Evolutionary conservation across 2,329 filamentous ascomycete species (phyloP).

Genomic region (Ophiostoma ips): DNA sequence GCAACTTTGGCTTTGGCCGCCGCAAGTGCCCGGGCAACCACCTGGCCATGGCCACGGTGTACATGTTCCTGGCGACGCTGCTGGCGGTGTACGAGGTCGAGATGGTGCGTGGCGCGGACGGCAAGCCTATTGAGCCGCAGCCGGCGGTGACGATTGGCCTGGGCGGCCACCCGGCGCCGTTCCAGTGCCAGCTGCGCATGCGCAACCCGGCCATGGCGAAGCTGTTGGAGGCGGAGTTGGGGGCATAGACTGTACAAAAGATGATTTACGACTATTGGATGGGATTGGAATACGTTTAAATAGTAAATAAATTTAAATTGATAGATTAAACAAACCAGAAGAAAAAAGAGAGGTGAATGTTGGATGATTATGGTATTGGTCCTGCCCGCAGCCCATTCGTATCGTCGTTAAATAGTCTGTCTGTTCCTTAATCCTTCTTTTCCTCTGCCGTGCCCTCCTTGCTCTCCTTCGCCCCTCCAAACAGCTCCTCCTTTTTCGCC

Average conservation of each 20-base stretch:
- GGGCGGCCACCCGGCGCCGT: slow-evolving; percentile 15
- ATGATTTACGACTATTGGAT: not conserved
- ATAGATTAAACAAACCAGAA: no score
- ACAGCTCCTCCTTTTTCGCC: slow-evolving; percentile 31
- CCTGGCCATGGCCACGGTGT: slow-evolving; percentile 32
- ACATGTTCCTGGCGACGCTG: slow-evolving; percentile 26
- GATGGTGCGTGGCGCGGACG: slow-evolving; percentile 13
- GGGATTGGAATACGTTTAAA: not conserved
- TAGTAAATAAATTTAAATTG: not conserved
- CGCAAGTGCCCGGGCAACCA: slow-evolving; percentile 36
- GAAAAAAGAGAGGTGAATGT: no score
- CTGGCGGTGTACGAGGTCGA: slow-evolving; percentile 19
- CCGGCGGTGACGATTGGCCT: slow-evolving; percentile 14
- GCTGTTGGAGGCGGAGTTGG: not conserved
- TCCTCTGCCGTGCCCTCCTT: not conserved
- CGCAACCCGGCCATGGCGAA: slow-evolving; percentile 7
- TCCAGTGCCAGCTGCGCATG: slow-evolving; percentile 11
- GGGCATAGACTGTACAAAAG: not conserved
- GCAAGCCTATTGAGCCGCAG: slow-evolving; percentile 12
- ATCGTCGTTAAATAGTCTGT: not conserved
- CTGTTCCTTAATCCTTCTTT: not conserved
- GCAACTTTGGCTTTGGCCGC: slow-evolving; percentile 38
- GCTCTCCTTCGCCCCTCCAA: slow-evolving; percentile 14
- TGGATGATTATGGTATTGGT: not conserved
- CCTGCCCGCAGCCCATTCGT: not conserved